Evolutionary conservation across 2,329 filamentous ascomycete species (phyloP).

Genomic region (Grosmannia serpens): DNA sequence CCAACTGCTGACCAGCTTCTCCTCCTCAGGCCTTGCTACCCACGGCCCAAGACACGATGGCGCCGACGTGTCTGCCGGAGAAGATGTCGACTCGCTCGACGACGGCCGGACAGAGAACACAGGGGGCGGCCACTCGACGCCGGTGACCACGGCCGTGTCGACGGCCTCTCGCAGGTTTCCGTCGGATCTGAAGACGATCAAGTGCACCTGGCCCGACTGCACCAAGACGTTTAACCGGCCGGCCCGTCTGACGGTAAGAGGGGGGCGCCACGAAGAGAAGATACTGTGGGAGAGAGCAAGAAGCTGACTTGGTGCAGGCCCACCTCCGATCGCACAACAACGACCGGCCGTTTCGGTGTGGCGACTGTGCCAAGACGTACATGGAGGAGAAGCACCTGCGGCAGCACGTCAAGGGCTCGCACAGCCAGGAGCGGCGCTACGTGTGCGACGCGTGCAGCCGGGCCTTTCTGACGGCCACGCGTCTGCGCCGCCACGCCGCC

Average conservation of each 20-base stretch:
- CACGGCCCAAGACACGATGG: not conserved
- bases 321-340: constrained; percentile 80
- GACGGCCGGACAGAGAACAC: not conserved
- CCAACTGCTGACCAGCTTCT: not conserved
- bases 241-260: constrained; percentile 54
- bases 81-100: constrained; percentile 4
- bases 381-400: constrained; percentile 77
- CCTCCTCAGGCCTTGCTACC: not conserved
- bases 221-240: constrained; percentile 80
- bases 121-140: constrained; percentile 5
- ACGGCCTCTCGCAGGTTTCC: constrained; percentile 31
- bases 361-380: constrained; percentile 71
- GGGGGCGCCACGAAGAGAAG: no score
- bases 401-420: constrained; percentile 73
- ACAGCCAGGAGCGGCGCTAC: constrained; percentile 59
- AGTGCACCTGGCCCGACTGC: constrained; percentile 64
- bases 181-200: constrained; percentile 64
- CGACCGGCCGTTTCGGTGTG: constrained; percentile 68
- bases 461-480: constrained; percentile 68
- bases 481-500: constrained; percentile 65
- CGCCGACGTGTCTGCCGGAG: not conserved
- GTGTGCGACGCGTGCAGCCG: constrained; percentile 69
- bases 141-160: constrained; percentile 8
- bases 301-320: constrained; percentile 23
- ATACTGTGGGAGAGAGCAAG: not conserved